Conservation (phyloP, 192 early-diverging fungal species). For the Coemansia sp. region DNA sequence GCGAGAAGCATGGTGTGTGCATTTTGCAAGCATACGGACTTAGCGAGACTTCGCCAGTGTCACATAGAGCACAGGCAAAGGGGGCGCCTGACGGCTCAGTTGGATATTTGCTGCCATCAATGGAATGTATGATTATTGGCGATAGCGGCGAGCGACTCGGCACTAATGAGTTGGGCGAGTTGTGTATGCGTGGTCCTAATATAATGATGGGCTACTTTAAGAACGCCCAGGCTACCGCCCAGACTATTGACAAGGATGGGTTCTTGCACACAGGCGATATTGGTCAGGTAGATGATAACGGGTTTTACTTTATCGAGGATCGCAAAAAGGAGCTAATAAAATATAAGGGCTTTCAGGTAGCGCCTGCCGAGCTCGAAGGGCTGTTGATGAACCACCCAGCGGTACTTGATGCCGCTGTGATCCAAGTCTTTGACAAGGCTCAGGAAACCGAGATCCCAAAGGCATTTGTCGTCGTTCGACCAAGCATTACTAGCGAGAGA, state of each 20-base stretch:
- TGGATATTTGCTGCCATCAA: conserved; percentile 73
- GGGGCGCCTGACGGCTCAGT: conserved; percentile 58
- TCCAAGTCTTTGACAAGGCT: conserved; percentile 62
- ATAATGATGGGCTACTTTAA: conserved; percentile 89
- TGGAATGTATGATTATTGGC: conserved; percentile 74
- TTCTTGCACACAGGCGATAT: conserved; percentile 89
- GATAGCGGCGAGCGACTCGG: conserved; percentile 70
- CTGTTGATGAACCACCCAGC: conserved; percentile 69
- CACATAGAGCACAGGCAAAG: conserved; percentile 22
- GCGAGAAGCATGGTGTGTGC: conserved; percentile 41
- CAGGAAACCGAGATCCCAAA: conserved; percentile 76
- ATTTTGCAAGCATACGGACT: conserved; percentile 68
- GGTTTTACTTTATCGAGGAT: conserved; percentile 67
- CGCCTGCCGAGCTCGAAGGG: conserved; percentile 89
- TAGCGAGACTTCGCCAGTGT: conserved; percentile 62
- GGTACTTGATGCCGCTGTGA: conserved; percentile 71
- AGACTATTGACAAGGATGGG: conserved; percentile 73
- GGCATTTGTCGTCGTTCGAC: conserved; percentile 76
- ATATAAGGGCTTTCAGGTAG: conserved; percentile 84
- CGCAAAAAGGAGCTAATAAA: conserved; percentile 95
- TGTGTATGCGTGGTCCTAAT: conserved; percentile 85
- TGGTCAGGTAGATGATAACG: conserved; percentile 66
- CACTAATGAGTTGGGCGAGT: conserved; percentile 72
- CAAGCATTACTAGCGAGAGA: conserved; percentile 35
- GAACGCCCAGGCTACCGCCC: conserved; percentile 74